Conservation (phyloP, 495 filamentous ascomycete genomes). For the Neurospora cerealis region DNA sequence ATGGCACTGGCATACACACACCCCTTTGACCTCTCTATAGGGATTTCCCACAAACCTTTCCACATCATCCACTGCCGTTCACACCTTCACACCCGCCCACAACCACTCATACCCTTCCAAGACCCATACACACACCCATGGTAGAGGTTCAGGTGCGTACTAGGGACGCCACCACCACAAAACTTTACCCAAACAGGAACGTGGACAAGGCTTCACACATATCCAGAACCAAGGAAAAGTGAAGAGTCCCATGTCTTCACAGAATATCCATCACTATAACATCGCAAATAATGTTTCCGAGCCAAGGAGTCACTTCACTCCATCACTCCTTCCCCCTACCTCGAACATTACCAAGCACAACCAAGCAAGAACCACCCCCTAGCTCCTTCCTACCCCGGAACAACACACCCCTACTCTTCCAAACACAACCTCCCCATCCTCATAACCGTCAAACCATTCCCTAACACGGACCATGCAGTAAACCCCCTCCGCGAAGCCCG, state of each 20-base stretch:
- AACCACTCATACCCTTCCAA: background rate
- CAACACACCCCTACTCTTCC: too few relatives aligned
- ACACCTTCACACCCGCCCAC: background rate
- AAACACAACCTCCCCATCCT: too few relatives aligned
- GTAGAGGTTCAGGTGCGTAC: background rate
- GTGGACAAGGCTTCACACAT: background rate
- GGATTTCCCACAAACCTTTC: background rate
- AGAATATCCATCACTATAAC: background rate
- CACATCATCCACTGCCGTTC: background rate
- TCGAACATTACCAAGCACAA: background rate
- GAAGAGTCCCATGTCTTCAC: background rate
- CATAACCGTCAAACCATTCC: too few relatives aligned
- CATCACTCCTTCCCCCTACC: background rate
- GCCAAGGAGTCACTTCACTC: background rate
- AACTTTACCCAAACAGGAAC: background rate
- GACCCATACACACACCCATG: background rate
- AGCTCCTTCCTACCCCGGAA: too few relatives aligned
- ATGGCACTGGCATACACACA: background rate
- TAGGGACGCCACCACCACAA: background rate
- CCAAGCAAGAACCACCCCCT: background rate
- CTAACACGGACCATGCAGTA: slow-evolving; percentile 49
- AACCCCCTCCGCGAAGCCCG: slow-evolving; percentile 75
- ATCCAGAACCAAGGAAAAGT: background rate
- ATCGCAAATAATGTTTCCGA: background rate
- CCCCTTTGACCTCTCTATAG: background rate